Percentiles rank a stretch among this genome's conserved stretches.
phyloP scores from a whole-genome alignment of 2,329 filamentous ascomycete species.

The Cadophora luteo-olivacea region DNA sequence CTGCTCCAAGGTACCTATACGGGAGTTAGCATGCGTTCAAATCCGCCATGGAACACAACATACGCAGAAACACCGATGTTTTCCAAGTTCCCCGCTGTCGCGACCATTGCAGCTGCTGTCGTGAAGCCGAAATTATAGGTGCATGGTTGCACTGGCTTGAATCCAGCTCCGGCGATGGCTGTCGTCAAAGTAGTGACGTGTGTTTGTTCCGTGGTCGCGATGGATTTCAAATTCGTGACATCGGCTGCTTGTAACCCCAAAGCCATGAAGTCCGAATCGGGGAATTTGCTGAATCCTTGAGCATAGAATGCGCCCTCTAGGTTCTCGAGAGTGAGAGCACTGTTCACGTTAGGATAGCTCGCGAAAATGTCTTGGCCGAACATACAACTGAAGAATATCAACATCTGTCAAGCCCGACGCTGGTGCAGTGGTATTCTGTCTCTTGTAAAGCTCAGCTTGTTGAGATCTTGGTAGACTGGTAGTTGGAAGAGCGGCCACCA shows the following conservation, averaged over 20 bases:
- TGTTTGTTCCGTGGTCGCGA: slow-evolving; percentile 8
- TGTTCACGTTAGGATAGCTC: background rate
- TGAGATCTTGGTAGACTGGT: background rate
- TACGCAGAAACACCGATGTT: slow-evolving; percentile 14
- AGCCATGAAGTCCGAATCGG: slow-evolving; percentile 15
- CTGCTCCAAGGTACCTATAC: slow-evolving; percentile 6
- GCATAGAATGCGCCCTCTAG: slow-evolving; percentile 12
- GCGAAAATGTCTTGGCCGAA: background rate
- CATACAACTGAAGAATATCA: slow-evolving; percentile 12
- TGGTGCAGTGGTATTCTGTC: background rate
- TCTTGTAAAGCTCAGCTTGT: background rate
- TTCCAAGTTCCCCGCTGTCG: slow-evolving; percentile 2
- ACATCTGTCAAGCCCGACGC: slow-evolving; percentile 10
- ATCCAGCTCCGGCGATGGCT: slow-evolving; percentile 9
- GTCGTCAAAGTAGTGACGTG: slow-evolving; percentile 2
- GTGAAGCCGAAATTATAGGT: slow-evolving; percentile 16
- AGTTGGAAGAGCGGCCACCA: slow-evolving; percentile 16
- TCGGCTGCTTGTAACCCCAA: background rate
- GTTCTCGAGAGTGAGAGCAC: slow-evolving; percentile 7
- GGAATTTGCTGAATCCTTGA: slow-evolving; percentile 16
- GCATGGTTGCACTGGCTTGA: slow-evolving; percentile 10
- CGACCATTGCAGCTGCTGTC: slow-evolving; percentile 11
- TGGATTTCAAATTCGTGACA: slow-evolving; percentile 12
- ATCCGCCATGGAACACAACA: background rate
- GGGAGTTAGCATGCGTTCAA: background rate